Evolutionary conservation across 2,329 filamentous ascomycete genomes (phyloP), one percentile per base, ranked within the genome.

Genomic region (Fusarium pilosicola): DNA sequence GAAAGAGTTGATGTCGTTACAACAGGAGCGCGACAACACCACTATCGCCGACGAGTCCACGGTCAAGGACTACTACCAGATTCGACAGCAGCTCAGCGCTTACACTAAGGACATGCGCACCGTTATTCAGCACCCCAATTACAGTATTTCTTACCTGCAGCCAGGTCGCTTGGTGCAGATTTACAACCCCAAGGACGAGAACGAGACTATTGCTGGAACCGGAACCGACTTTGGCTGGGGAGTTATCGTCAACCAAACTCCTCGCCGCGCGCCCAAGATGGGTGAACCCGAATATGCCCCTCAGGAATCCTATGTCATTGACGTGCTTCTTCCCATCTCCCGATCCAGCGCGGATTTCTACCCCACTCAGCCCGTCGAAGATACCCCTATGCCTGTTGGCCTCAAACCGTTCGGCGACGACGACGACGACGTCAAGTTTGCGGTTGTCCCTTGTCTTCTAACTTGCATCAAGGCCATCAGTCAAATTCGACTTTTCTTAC

Each of bases 31-130:
- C 70, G 89, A 93, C 58, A 88, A 87, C 51, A 90, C 96, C 83
- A 85, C 89, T 55, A 97, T 99, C 71, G 87, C 93, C 1, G 95
- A 98, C 78, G 96, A 99, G 83, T 87, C 89, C 9, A 94, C 92
- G 1, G 93, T 99, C 81, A 95, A 95, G 80, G 96, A 98, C 71
- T 99, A 99, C 83, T 97, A 97, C 82, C 93, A 95, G 57, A 86
- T 98, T 49, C 90, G 96, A 65, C 92, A 97, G 79, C 94, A 97
- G 76, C 88, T 99, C 38, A 92, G 94, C 69, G 88, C 87, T 8
- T 97, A 96, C 80, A 93, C 92, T 22, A 93, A 94, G 76, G 95
- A 99, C 72, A 97, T 98, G 92, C 91, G 94, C 24, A 88, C 92
- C 55, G 95, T 98, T 45, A 96, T 98, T 74, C 97, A 94, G 77